Percentiles rank a stretch among this genome's conserved stretches.
Evolutionary conservation across 2,329 filamentous ascomycete genomes (phyloP).

Genomic region (Colletotrichum plurivorum): DNA sequence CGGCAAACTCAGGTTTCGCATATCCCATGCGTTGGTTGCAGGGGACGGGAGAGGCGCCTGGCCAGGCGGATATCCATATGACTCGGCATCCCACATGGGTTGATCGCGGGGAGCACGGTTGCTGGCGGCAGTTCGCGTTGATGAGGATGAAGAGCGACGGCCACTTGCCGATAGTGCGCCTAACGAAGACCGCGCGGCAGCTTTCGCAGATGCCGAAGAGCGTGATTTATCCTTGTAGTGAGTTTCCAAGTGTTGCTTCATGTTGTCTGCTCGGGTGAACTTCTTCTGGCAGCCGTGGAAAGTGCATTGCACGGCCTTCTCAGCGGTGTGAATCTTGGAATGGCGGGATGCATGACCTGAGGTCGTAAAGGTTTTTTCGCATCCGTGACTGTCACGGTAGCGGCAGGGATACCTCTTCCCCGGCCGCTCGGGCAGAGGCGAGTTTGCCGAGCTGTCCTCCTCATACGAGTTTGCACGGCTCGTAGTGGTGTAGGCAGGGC

Average conservation of each 20-base stretch:
- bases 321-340: conserved; percentile 86
- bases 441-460: conserved; percentile 61
- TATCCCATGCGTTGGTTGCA: conserved; percentile 59
- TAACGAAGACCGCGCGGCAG: conserved; percentile 46
- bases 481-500: conserved; percentile 57
- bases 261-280: conserved; percentile 87
- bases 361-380: conserved; percentile 86
- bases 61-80: conserved; percentile 50
- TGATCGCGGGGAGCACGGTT: conserved; percentile 49
- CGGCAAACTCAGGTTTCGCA: conserved; percentile 61
- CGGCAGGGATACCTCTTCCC: conserved; percentile 82
- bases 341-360: conserved; percentile 89
- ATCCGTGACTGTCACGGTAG: conserved; percentile 78
- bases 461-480: conserved; percentile 66
- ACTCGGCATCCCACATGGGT: conserved; percentile 58
- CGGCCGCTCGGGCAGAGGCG: conserved; percentile 59
- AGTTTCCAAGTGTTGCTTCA: conserved; percentile 87
- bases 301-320: conserved; percentile 80
- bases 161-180: conserved; percentile 45
- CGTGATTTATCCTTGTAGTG: conserved; percentile 77
- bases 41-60: conserved; percentile 54
- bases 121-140: conserved; percentile 49
- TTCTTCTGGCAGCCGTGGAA: conserved; percentile 82
- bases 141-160: conserved; percentile 49
- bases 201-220: conserved; percentile 49